These are phyloP conservation scores for Rutstroemia sp. DNA, from an alignment of 2,329 filamentous ascomycete genomes.

Conservation along the genomic window DNA sequence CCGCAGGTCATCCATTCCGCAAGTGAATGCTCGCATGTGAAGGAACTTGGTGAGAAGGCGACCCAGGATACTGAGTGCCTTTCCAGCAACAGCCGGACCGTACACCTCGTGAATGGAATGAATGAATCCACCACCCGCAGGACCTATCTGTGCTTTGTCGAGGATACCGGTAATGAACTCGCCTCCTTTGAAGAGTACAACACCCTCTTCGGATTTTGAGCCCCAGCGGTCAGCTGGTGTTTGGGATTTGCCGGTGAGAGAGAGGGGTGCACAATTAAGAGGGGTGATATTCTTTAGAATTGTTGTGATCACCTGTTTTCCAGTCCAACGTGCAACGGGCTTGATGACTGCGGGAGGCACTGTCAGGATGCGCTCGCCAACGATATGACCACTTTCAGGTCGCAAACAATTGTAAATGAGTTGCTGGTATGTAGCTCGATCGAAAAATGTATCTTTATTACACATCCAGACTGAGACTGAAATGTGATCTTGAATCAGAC, in stretches of 20 bases:
- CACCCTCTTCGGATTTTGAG: slow-evolving; percentile 64
- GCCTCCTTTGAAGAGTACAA: slow-evolving; percentile 77
- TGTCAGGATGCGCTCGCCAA: slow-evolving; percentile 72
- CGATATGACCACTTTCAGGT: slow-evolving; percentile 84
- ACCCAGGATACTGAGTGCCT: slow-evolving; percentile 81
- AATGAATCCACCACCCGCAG: slow-evolving; percentile 76
- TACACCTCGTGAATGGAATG: slow-evolving; percentile 93
- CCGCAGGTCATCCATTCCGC: slow-evolving; percentile 91
- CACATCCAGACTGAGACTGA: slow-evolving; percentile 90
- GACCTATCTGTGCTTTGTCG: slow-evolving; percentile 92
- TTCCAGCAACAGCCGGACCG: slow-evolving; percentile 78
- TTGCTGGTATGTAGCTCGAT: slow-evolving; percentile 81
- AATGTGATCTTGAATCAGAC: slow-evolving; percentile 97
- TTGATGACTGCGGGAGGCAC: slow-evolving; percentile 76
- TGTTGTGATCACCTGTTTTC: slow-evolving; percentile 91
- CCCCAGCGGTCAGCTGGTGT: slow-evolving; percentile 79
- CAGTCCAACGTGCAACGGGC: slow-evolving; percentile 79
- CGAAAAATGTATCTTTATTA: slow-evolving; percentile 86
- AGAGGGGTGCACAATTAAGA: slow-evolving; percentile 65
- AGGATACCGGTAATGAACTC: slow-evolving; percentile 86
- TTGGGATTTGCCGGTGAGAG: slow-evolving; percentile 70
- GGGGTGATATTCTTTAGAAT: slow-evolving; percentile 90
- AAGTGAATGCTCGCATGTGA: slow-evolving; percentile 92
- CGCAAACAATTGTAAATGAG: slow-evolving; percentile 85
- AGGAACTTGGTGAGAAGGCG: slow-evolving; percentile 82